Percentiles rank a stretch among this genome's conserved stretches.
These are phyloP conservation scores for Trifolium pratense DNA, from an alignment of 306 rosid genomes.

Conservation along the genomic window DNA sequence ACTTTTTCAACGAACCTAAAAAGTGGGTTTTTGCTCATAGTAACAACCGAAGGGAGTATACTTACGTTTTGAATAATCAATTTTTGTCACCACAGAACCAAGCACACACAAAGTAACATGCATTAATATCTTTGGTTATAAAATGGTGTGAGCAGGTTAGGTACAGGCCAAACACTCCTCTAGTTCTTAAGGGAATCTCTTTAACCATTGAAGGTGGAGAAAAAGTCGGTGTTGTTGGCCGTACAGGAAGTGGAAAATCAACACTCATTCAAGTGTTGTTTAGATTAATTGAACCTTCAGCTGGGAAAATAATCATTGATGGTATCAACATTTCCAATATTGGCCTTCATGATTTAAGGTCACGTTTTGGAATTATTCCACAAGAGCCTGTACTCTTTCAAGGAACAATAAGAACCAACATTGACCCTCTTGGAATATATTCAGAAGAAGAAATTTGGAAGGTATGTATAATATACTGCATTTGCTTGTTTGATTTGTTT, in stretches of 20 bases:
- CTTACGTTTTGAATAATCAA: too few relatives aligned
- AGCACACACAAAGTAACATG: background rate
- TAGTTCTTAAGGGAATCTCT: conserved; percentile 77
- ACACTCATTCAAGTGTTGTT: conserved; percentile 85
- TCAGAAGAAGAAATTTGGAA: conserved; percentile 90
- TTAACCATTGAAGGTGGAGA: conserved; percentile 77
- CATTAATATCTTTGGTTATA: conserved; percentile 17
- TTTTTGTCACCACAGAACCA: too few relatives aligned
- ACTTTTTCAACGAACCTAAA: too few relatives aligned
- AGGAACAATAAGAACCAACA: conserved; percentile 83
- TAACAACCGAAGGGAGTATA: too few relatives aligned
- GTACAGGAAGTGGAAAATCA: conserved; percentile 91
- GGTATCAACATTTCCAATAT: conserved; percentile 62
- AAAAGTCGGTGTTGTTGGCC: conserved; percentile 92
- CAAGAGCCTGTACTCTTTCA: conserved; percentile 92
- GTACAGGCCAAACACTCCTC: conserved; percentile 78
- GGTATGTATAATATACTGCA: conserved; percentile 46
- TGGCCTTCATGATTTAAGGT: conserved; percentile 88
- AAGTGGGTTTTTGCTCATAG: too few relatives aligned
- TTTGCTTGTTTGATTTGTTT: background rate
- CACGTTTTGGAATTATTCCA: conserved; percentile 89
- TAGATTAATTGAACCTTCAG: conserved; percentile 88
- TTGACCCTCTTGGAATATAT: conserved; percentile 72
- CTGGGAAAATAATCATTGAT: conserved; percentile 71
- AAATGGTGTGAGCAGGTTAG: conserved; percentile 62